Base-by-base conservation (phyloP, 192 early-diverging fungal genomes). In the Umbelopsis sp. region DNA sequence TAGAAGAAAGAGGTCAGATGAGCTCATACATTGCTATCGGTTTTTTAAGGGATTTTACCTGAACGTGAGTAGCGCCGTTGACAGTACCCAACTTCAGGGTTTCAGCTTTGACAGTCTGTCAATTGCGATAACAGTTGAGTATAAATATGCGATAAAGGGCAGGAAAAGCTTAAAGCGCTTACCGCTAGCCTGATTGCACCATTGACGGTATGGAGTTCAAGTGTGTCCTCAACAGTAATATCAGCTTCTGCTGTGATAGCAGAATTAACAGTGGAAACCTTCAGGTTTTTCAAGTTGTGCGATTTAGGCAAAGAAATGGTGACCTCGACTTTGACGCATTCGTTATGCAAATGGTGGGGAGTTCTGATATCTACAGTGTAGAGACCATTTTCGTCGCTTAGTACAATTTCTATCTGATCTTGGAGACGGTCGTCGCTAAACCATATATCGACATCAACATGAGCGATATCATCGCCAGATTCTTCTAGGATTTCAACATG, bases 251-350 rank as follows among this genome's bases (percentile, higher is more conserved):
- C 16, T 13, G 27, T 30, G 15, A 61, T 61, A 5, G 16, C 33
- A 2, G 55, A 61, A 25, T 61, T 61, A 0, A 61, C 27, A 5
- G 55, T 61, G 11, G 1, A 7, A 4, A 61, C n/a, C 2, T 30
- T 25, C 2, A 61, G 6, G 4, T 27, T 35, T 0, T 33, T 18
- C 4, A 61, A 61, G 27, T 35, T 16, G 27, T 16, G 12, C 10
- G 55, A 61, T 11, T 27, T 61, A 0, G 55, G 55, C 13, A 61
- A 30, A 4, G 55, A 22, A 4, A 61, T 35, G 10, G 25, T 35
- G 25, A 61, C 35, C 2, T 61, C 30, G 4, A 61, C 55, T 10
- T 6, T 61, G 55, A 61, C 35, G 35, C 55, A 61, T 61, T 61
- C 55, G 6, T 25, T 0, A n/a, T 35, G 55, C 11, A 61, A 18